These are phyloP conservation scores for Ophiocordyceps camponoti-floridani DNA, from an alignment of 2,329 filamentous ascomycete genomes.

Conservation along the genomic window DNA sequence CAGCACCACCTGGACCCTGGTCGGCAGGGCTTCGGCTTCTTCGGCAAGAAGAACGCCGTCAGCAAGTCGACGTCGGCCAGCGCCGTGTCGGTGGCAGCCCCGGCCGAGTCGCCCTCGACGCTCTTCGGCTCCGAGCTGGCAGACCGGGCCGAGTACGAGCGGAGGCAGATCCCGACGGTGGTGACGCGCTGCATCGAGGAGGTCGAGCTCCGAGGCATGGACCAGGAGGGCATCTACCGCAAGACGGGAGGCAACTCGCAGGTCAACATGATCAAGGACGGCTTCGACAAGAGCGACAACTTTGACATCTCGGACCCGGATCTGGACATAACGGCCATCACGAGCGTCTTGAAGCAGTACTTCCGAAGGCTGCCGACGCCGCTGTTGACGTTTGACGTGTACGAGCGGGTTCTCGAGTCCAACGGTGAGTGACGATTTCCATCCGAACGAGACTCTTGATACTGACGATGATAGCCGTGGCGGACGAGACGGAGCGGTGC, in stretches of 20 bases:
- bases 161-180: conserved; percentile 73
- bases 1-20: conserved; percentile 10
- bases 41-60: conserved; percentile 37
- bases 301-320: conserved; percentile 88
- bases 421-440: conserved; percentile 32
- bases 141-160: conserved; percentile 74
- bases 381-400: conserved; percentile 80
- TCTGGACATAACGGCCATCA: conserved; percentile 90
- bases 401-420: conserved; percentile 74
- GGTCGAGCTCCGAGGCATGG: conserved; percentile 90
- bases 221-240: conserved; percentile 91
- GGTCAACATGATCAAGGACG: conserved; percentile 76
- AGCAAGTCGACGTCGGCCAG: conserved; percentile 31
- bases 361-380: conserved; percentile 85
- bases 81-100: conserved; percentile 20
- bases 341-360: conserved; percentile 91
- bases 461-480: conserved; percentile 32
- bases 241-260: conserved; percentile 90
- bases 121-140: conserved; percentile 84
- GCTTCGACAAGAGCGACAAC: conserved; percentile 73
- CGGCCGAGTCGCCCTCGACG: conserved; percentile 34
- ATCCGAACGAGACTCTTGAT: not conserved
- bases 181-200: conserved; percentile 92
- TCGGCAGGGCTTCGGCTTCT: conserved; percentile 54
- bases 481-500: conserved; percentile 49